phyloP scores from a whole-genome alignment of 2,329 filamentous ascomycete genomes.

The Coniochaeta ligniaria region DNA sequence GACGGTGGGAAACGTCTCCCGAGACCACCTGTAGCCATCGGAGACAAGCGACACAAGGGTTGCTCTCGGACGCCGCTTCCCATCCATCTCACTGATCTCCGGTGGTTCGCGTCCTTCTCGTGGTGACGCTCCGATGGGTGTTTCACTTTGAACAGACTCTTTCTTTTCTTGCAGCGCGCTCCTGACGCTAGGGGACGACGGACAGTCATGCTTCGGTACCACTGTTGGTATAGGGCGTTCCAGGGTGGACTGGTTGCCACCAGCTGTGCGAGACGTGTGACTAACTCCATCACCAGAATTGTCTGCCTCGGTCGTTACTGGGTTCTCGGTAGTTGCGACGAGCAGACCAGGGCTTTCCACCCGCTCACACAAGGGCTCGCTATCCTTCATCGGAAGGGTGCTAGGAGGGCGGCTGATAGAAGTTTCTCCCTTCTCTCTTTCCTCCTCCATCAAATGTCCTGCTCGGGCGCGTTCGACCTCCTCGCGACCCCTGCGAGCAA shows the following conservation, averaged over 20 bases:
- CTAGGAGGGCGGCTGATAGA: not conserved
- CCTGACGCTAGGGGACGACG: too few species aligned
- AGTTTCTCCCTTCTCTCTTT: not conserved
- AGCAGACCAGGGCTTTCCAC: not conserved
- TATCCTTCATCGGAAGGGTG: not conserved
- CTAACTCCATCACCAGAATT: not conserved
- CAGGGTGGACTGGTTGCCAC: too few species aligned
- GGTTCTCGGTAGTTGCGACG: not conserved
- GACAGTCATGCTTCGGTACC: too few species aligned
- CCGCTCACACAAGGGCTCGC: not conserved
- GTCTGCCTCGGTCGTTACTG: not conserved
- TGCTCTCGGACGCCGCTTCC: constrained; percentile 7
- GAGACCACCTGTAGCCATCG: constrained; percentile 47
- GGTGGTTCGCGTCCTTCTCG: not conserved
- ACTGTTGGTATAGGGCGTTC: too few species aligned
- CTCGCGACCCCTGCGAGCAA: constrained; percentile 47
- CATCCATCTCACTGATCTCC: constrained; percentile 1
- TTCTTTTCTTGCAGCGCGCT: constrained; percentile 1
- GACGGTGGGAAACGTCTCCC: constrained; percentile 65
- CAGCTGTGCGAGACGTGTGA: too few species aligned
- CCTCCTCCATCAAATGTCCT: constrained; percentile 23
- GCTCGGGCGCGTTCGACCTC: constrained; percentile 36
- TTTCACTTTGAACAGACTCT: not conserved
- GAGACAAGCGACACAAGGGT: constrained; percentile 46
- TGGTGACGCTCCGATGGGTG: not conserved